phyloP scores from a whole-genome alignment of 441 rosid species.

The Populus hybrid region DNA sequence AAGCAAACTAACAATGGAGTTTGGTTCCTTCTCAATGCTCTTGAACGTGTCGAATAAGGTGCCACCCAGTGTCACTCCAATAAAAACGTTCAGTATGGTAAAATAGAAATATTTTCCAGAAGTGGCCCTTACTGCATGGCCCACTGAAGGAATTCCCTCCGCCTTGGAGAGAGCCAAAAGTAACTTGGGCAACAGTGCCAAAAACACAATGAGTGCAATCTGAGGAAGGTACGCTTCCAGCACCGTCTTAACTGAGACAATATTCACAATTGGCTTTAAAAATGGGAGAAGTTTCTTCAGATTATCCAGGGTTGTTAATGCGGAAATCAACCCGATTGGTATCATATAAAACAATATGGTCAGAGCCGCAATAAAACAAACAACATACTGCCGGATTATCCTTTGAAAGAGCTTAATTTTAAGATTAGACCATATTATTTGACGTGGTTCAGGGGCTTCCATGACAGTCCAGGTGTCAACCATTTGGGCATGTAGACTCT shows the following conservation, averaged over 20 bases:
- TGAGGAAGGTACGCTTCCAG: constrained; percentile 91
- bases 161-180: constrained; percentile 76
- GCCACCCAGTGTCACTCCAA: constrained; percentile 79
- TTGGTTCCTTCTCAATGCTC: constrained; percentile 38
- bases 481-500: constrained; percentile 71
- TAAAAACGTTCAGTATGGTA: constrained; percentile 66
- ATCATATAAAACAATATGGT: constrained; percentile 75
- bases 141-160: constrained; percentile 74
- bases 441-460: constrained; percentile 71
- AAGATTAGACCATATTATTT: constrained; percentile 66
- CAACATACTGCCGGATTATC: constrained; percentile 43
- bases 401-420: constrained; percentile 50
- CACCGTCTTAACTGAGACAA: constrained; percentile 41
- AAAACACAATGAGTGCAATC: constrained; percentile 60
- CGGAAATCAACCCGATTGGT: constrained; percentile 68
- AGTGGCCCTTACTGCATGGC: constrained; percentile 82
- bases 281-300: constrained; percentile 70
- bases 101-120: constrained; percentile 90
- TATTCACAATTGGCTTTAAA: constrained; percentile 49
- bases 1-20: constrained; percentile 30
- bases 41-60: constrained; percentile 54
- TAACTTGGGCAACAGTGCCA: constrained; percentile 66
- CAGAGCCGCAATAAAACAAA: constrained; percentile 58
- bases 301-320: constrained; percentile 66
- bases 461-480: constrained; percentile 63